phyloP scores from a whole-genome alignment of 164 flowering plant species.

The Magnolia sinica region DNA sequence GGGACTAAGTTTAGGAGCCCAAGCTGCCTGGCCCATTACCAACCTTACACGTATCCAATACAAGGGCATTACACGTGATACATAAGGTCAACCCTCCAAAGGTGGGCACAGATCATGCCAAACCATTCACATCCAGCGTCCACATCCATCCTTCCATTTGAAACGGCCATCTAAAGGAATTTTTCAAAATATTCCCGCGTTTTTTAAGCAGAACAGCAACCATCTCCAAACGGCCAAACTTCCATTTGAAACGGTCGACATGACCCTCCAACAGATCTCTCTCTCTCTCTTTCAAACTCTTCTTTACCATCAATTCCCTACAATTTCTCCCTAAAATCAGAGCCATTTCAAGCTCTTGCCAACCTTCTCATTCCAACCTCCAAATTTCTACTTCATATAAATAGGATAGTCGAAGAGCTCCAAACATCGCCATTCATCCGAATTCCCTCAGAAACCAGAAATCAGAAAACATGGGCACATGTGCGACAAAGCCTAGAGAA shows the following conservation, averaged over 20 bases:
- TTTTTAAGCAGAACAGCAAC: constrained; percentile 4
- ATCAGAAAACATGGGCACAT: constrained; percentile 18
- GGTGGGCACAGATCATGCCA: too few species aligned
- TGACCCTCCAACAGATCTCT: neutral
- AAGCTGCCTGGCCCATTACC: too few species aligned
- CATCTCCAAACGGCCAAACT: constrained; percentile 5
- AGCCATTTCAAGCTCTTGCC: neutral
- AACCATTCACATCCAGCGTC: too few species aligned
- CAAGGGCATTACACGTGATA: too few species aligned
- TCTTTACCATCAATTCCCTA: constrained; percentile 2
- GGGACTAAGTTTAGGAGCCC: too few species aligned
- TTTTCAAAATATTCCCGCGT: constrained; percentile 3
- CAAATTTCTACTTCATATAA: neutral
- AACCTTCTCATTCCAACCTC: constrained; percentile 10
- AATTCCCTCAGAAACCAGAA: neutral
- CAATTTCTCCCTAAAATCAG: constrained; percentile 2
- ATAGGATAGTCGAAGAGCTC: too few species aligned
- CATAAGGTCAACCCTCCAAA: too few species aligned
- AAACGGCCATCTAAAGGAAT: neutral
- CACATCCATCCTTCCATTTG: too few species aligned
- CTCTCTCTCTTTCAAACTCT: neutral
- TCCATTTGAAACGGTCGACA: constrained; percentile 10
- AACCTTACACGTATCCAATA: too few species aligned
- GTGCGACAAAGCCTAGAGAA: constrained; percentile 11
- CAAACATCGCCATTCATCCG: constrained; percentile 3